Evolutionary conservation across 495 filamentous ascomycete species (phyloP).

Genomic region (Viridothelium virens): DNA sequence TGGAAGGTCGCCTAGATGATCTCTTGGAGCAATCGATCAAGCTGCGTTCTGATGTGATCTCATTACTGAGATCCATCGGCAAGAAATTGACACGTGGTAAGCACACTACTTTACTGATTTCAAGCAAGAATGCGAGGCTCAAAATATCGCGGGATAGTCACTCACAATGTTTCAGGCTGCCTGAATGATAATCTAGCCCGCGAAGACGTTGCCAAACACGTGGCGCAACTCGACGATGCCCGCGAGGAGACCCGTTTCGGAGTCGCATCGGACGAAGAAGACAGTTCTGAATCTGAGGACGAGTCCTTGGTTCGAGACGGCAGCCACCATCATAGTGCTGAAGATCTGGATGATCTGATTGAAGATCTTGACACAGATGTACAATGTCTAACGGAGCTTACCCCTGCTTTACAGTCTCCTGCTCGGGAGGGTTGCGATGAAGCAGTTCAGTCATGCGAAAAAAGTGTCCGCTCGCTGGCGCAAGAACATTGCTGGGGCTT

Average conservation of each 20-base stretch:
- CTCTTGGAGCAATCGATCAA: not conserved
- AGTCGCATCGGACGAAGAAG: not conserved
- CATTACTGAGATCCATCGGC: not conserved
- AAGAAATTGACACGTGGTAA: not conserved
- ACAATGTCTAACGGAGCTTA: not conserved
- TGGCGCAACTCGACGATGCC: not conserved
- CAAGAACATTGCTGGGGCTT: too few relatives aligned
- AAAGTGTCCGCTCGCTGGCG: too few relatives aligned
- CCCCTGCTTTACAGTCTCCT: not conserved
- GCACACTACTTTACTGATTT: not conserved
- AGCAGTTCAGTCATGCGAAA: not conserved
- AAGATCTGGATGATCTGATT: not conserved
- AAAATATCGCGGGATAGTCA: not conserved
- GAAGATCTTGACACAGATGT: not conserved
- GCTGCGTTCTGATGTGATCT: not conserved
- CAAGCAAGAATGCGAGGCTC: not conserved
- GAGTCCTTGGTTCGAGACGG: not conserved
- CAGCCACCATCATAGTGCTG: not conserved
- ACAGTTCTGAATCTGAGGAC: not conserved
- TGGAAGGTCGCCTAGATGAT: not conserved
- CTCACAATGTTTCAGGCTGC: not conserved
- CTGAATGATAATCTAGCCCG: not conserved
- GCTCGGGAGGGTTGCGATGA: not conserved
- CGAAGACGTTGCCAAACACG: not conserved
- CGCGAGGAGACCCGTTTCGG: not conserved